These are phyloP conservation scores for Triglochin maritima DNA, from an alignment of 106 monocot genomes.

Conservation along the genomic window DNA sequence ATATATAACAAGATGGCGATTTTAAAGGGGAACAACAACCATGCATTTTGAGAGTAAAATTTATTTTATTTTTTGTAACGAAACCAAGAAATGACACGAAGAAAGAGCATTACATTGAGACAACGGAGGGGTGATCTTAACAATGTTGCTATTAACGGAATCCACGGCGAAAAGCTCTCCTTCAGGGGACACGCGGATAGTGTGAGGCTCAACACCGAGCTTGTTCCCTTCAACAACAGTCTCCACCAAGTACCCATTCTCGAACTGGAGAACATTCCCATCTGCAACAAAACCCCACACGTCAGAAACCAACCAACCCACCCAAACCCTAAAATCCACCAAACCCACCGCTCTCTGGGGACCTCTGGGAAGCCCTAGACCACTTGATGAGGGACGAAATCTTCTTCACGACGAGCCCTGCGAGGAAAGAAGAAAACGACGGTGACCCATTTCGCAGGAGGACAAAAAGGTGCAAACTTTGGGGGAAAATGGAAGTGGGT, in stretches of 20 bases:
- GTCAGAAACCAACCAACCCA: constrained; percentile 1
- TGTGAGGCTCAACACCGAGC: constrained; percentile 73
- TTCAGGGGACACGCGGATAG: constrained; percentile 72
- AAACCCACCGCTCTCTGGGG: constrained; percentile 35
- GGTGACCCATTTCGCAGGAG: not conserved
- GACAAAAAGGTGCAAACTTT: not conserved
- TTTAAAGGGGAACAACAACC: too few species aligned
- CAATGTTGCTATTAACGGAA: constrained; percentile 58
- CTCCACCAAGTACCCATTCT: constrained; percentile 91
- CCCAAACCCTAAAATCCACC: constrained; percentile 1
- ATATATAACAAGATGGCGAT: too few species aligned
- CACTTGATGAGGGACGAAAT: constrained; percentile 70
- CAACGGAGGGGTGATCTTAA: constrained; percentile 57
- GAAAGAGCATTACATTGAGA: constrained; percentile 53
- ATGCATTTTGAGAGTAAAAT: too few species aligned
- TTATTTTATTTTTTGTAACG: too few species aligned
- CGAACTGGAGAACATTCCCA: constrained; percentile 68
- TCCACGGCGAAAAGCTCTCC: constrained; percentile 89
- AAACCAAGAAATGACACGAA: not conserved
- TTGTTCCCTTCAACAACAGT: constrained; percentile 89
- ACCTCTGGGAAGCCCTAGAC: constrained; percentile 49
- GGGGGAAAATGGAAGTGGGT: not conserved
- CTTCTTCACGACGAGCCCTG: constrained; percentile 49
- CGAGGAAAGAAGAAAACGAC: not conserved
- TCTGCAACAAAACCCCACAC: constrained; percentile 26